Conservation (phyloP, 495 filamentous ascomycete genomes). For the Penicillium roqueforti region DNA sequence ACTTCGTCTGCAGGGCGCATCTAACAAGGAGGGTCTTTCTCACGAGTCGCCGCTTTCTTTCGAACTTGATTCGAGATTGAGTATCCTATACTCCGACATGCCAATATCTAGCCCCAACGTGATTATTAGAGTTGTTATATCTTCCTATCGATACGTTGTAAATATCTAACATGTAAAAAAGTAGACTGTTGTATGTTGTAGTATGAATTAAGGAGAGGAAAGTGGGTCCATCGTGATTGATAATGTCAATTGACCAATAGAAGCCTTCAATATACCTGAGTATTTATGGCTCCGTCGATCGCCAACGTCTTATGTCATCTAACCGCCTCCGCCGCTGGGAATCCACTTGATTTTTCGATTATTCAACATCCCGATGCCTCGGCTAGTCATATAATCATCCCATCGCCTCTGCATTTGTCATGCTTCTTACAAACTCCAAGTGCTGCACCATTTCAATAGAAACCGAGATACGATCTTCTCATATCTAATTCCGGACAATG, state of each 20-base stretch:
- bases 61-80: too few relatives aligned
- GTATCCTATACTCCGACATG: too few relatives aligned
- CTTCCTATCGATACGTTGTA: too few relatives aligned
- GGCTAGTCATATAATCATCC: conserved; percentile 7
- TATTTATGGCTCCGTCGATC: background rate
- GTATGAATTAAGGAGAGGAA: background rate
- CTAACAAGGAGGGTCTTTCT: too few relatives aligned
- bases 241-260: background rate
- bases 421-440: conserved; percentile 1
- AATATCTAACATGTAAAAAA: too few relatives aligned
- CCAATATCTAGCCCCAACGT: too few relatives aligned
- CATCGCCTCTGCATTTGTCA: background rate
- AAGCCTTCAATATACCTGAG: background rate
- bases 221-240: background rate
- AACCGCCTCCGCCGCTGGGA: too few relatives aligned
- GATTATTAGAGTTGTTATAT: too few relatives aligned
- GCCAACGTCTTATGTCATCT: background rate
- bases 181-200: too few relatives aligned
- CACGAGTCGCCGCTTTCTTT: too few relatives aligned
- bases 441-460: background rate
- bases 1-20: too few relatives aligned
- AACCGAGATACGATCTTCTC: background rate
- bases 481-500: conserved; percentile 2
- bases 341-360: conserved; percentile 13
- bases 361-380: conserved; percentile 18